phyloP scores from a whole-genome alignment of 2,329 filamentous ascomycete genomes.

The Thielaviopsis cerberus region DNA sequence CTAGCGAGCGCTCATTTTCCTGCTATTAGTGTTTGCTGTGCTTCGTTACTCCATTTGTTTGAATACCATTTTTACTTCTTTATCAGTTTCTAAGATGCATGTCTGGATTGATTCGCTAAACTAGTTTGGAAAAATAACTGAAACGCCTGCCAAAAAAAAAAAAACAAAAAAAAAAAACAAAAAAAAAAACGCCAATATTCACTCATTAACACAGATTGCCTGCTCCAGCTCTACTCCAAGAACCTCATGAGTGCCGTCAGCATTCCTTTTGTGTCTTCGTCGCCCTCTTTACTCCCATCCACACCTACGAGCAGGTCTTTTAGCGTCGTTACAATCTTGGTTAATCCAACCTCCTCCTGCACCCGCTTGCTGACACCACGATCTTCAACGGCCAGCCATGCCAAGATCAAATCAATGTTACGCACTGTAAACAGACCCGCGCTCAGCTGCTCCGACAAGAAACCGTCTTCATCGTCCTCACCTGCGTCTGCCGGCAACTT shows the following conservation, averaged over 20 bases:
- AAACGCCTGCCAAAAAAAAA: background rate
- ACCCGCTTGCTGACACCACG: conserved; percentile 51
- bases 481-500: conserved; percentile 13
- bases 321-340: conserved; percentile 46
- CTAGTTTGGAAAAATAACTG: background rate
- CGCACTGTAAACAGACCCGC: conserved; percentile 72
- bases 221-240: conserved; percentile 18
- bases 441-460: conserved; percentile 58
- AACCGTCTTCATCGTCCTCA: conserved; percentile 49
- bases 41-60: conserved; percentile 1
- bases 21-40: background rate
- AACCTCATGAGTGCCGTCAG: conserved; percentile 33
- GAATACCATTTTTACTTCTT: conserved; percentile 12
- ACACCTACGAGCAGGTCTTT: conserved; percentile 37
- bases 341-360: conserved; percentile 40
- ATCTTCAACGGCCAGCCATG: conserved; percentile 87
- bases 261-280: conserved; percentile 36
- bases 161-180: background rate
- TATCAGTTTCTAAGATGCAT: background rate
- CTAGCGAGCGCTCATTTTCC: background rate
- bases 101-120: background rate
- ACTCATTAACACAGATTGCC: background rate
- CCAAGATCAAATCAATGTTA: conserved; percentile 64
- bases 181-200: background rate
- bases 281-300: conserved; percentile 33